phyloP scores from a whole-genome alignment of 176 grass and related monocot genomes.

The Ananas comosus region DNA sequence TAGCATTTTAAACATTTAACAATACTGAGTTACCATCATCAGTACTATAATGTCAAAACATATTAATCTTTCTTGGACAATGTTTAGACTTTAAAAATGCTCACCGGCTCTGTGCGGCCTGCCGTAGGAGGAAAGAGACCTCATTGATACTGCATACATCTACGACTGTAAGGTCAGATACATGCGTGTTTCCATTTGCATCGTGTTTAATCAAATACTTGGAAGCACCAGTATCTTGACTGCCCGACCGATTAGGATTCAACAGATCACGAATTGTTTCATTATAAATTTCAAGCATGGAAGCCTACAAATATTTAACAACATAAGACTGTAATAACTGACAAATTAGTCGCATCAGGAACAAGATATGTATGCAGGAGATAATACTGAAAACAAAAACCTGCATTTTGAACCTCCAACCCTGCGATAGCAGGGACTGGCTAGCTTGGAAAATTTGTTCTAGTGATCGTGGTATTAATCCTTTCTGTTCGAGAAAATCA shows the following conservation, averaged over 20 bases:
- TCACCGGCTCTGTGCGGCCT: slow-evolving; percentile 80
- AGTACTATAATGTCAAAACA: too few relatives aligned
- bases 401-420: slow-evolving; percentile 90
- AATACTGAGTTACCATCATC: too few relatives aligned
- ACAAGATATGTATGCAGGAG: not conserved
- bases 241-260: slow-evolving; percentile 22
- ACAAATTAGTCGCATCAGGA: too few relatives aligned
- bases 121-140: slow-evolving; percentile 51
- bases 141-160: slow-evolving; percentile 57
- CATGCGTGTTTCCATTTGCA: slow-evolving; percentile 55
- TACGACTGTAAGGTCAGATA: slow-evolving; percentile 66
- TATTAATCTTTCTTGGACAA: not conserved
- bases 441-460: slow-evolving; percentile 87
- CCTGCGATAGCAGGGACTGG: slow-evolving; percentile 51
- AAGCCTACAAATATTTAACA: slow-evolving; percentile 35
- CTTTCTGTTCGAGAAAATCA: slow-evolving; percentile 43
- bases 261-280: slow-evolving; percentile 91
- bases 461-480: slow-evolving; percentile 77
- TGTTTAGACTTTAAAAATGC: not conserved
- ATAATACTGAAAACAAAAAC: slow-evolving; percentile 17
- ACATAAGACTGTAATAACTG: not conserved
- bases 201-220: slow-evolving; percentile 88
- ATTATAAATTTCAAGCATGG: slow-evolving; percentile 96
- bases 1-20: too few relatives aligned
- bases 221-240: slow-evolving; percentile 19